Evolutionary conservation across 2,329 filamentous ascomycete genomes (phyloP).

Genomic region (Cladosporium cucumerinum): DNA sequence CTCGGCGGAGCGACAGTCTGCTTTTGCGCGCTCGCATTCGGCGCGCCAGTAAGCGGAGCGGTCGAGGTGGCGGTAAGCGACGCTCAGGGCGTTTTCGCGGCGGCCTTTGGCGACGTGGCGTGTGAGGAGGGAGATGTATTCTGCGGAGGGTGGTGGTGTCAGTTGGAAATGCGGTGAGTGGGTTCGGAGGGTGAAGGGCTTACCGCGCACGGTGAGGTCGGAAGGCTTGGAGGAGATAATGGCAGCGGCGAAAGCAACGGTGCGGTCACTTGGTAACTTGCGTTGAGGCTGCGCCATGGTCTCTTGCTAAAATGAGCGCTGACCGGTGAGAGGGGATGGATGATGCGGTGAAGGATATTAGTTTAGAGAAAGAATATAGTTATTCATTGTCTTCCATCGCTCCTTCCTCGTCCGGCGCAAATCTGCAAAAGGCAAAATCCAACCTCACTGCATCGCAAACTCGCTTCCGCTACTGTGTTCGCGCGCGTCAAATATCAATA

Average conservation of each 20-base stretch:
- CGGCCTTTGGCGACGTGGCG: constrained; percentile 32
- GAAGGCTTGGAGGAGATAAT: constrained; percentile 39
- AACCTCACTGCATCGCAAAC: not conserved
- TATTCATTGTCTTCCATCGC: not conserved
- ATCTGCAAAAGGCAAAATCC: not conserved
- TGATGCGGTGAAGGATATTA: not conserved
- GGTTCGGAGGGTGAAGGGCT: not conserved
- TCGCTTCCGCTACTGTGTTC: not conserved
- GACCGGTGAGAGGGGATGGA: not conserved
- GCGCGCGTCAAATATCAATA: not conserved
- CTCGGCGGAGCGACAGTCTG: constrained; percentile 20
- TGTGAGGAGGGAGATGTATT: constrained; percentile 34
- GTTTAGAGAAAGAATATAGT: not conserved
- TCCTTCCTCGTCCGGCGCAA: not conserved
- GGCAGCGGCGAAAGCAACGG: constrained; percentile 28
- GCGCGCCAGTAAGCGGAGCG: constrained; percentile 39
- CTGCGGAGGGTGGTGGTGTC: constrained; percentile 13
- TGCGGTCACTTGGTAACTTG: constrained; percentile 17
- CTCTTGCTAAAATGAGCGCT: not conserved
- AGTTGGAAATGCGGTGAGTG: not conserved
- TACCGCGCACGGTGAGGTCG: constrained; percentile 31
- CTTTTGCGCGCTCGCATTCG: constrained; percentile 27
- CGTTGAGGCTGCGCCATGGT: not conserved
- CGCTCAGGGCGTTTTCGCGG: constrained; percentile 25
- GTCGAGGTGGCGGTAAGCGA: constrained; percentile 37